A percentile compares a stretch with the other conserved stretches of the same genome.
Evolutionary conservation across 2,329 filamentous ascomycete species (phyloP).

Genomic region (Penicillium sp.): DNA sequence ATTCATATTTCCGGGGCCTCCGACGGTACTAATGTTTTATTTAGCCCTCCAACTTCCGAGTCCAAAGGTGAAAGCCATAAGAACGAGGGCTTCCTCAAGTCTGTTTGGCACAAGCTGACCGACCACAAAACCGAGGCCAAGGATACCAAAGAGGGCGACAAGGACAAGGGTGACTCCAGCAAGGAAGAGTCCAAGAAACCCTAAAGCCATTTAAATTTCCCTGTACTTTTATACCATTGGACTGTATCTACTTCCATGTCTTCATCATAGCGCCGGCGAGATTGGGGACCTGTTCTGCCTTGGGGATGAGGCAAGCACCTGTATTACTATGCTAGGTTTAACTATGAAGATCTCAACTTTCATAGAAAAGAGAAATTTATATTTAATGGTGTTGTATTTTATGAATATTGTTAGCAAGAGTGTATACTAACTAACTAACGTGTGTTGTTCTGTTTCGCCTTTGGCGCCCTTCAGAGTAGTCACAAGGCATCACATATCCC

Average conservation of each 20-base stretch:
- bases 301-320: slow-evolving; percentile 13
- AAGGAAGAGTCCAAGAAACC: slow-evolving; percentile 39
- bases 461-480: slow-evolving; percentile 10
- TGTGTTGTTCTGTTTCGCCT: background rate
- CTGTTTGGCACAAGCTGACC: slow-evolving; percentile 87
- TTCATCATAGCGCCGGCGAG: slow-evolving; percentile 39
- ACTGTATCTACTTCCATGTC: slow-evolving; percentile 26
- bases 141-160: slow-evolving; percentile 24
- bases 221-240: slow-evolving; percentile 26
- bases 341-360: slow-evolving; percentile 23
- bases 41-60: slow-evolving; percentile 21
- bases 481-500: slow-evolving; percentile 23
- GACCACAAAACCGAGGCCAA: slow-evolving; percentile 46
- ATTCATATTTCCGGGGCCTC: background rate
- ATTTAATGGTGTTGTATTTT: background rate
- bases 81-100: slow-evolving; percentile 86
- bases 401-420: background rate
- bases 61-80: slow-evolving; percentile 53
- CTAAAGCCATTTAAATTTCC: slow-evolving; percentile 26
- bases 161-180: slow-evolving; percentile 19
- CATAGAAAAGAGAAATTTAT: slow-evolving; percentile 4
- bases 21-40: background rate
- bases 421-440: too few species aligned
- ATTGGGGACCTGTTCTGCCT: slow-evolving; percentile 23
- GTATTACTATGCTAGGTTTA: slow-evolving; percentile 22